A percentile compares a stretch with the other conserved stretches of the same genome.
Conservation (phyloP, 805 yeast species). For the Yamadazyma kitorensis region DNA sequence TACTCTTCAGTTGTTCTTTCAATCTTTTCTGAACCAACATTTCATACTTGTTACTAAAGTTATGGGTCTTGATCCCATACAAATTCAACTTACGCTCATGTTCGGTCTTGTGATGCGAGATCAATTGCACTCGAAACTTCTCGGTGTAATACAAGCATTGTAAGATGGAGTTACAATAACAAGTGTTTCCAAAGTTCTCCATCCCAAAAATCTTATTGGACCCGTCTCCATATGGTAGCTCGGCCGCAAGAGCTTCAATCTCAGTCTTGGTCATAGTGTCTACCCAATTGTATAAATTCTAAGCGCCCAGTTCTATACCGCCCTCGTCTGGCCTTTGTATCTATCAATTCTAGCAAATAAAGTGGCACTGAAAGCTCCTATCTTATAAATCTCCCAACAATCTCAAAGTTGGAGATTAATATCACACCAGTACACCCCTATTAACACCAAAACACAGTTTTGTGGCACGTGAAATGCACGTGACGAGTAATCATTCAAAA, state of each 20-base stretch:
- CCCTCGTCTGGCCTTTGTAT: too few species aligned
- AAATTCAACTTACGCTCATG: slow-evolving; percentile 31
- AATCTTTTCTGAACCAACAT: slow-evolving; percentile 33
- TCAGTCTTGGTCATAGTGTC: slow-evolving; percentile 11
- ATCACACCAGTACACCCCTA: too few species aligned
- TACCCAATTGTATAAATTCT: not conserved
- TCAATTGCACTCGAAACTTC: slow-evolving; percentile 51
- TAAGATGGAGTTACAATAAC: slow-evolving; percentile 89
- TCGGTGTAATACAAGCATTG: slow-evolving; percentile 81
- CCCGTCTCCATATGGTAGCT: slow-evolving; percentile 56
- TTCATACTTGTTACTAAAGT: slow-evolving; percentile 39
- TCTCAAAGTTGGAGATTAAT: too few species aligned
- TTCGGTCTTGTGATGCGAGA: slow-evolving; percentile 25
- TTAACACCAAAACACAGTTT: too few species aligned
- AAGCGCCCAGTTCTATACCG: too few species aligned
- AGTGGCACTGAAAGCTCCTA: too few species aligned
- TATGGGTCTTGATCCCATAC: slow-evolving; percentile 32
- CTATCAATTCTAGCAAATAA: too few species aligned
- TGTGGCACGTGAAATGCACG: too few species aligned
- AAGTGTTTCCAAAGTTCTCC: slow-evolving; percentile 88
- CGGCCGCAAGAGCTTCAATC: slow-evolving; percentile 4
- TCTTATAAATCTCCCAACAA: too few species aligned
- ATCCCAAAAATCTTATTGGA: slow-evolving; percentile 70
- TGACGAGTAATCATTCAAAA: too few species aligned
- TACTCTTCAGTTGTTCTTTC: slow-evolving; percentile 25